Conservation (phyloP, 176 grass and related monocot genomes). For the Tillandsia fasciculata region DNA sequence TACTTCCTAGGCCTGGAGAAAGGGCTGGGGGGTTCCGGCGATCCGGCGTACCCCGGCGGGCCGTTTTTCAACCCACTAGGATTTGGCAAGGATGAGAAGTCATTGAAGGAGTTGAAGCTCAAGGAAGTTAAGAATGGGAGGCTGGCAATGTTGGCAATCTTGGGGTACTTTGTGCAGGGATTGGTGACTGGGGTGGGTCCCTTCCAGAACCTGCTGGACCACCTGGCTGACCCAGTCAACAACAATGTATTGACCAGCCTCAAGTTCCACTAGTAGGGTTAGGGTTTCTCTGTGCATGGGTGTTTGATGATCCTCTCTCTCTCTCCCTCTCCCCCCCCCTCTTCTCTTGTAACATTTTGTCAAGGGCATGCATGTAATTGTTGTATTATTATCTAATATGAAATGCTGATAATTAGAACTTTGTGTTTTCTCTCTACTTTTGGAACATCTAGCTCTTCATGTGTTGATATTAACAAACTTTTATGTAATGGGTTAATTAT, state of each 20-base stretch:
- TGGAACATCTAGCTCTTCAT: too few relatives aligned
- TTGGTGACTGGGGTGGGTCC: slow-evolving; percentile 69
- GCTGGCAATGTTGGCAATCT: slow-evolving; percentile 75
- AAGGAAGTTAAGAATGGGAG: slow-evolving; percentile 86
- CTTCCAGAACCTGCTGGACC: slow-evolving; percentile 82
- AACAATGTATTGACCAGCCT: slow-evolving; percentile 96
- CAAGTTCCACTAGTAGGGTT: slow-evolving; percentile 80
- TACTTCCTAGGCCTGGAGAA: slow-evolving; percentile 92
- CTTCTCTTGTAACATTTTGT: neutral
- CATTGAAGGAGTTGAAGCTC: slow-evolving; percentile 65
- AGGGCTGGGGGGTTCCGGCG: slow-evolving; percentile 56
- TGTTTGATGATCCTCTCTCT: neutral
- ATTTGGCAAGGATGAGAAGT: slow-evolving; percentile 70
- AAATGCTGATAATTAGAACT: too few relatives aligned
- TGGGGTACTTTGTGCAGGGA: slow-evolving; percentile 59
- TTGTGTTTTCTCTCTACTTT: too few relatives aligned
- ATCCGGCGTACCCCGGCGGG: slow-evolving; percentile 69
- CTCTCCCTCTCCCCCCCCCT: neutral
- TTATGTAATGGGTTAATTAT: too few relatives aligned
- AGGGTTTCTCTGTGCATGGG: too few relatives aligned
- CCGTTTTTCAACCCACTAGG: slow-evolving; percentile 89
- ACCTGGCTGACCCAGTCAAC: slow-evolving; percentile 74
- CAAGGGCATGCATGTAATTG: neutral
- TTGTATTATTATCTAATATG: too few relatives aligned
- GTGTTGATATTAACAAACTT: too few relatives aligned